phyloP scores from a whole-genome alignment of 257 asterid genomes.

The Nicotiana obtusifolia region DNA sequence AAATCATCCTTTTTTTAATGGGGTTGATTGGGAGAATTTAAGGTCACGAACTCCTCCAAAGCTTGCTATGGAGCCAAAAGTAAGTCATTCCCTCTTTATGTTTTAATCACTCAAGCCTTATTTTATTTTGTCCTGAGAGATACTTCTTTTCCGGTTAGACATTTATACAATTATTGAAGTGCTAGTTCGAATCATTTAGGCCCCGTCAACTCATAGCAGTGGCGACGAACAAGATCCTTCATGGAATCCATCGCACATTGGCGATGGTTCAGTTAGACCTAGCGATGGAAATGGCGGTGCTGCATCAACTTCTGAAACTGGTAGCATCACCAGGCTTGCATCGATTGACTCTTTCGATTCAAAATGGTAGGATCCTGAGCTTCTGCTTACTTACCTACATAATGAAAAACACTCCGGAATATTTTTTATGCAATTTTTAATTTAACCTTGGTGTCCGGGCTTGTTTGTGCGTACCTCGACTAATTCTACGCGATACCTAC shows the following conservation, averaged over 20 bases:
- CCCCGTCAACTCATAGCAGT: conserved; percentile 11
- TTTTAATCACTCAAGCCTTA: background rate
- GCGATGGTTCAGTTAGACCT: conserved; percentile 54
- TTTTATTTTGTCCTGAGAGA: background rate
- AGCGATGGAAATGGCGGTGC: conserved; percentile 50
- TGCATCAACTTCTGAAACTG: conserved; percentile 54
- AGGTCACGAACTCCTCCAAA: conserved; percentile 68
- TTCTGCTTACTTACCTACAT: background rate
- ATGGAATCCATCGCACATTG: conserved; percentile 80
- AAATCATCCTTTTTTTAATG: conserved; percentile 73
- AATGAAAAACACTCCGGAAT: background rate
- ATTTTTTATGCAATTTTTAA: background rate
- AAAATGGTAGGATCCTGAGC: conserved; percentile 54
- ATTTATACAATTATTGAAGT: conserved; percentile 37
- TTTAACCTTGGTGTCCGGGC: no score
- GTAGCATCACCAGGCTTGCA: conserved; percentile 89
- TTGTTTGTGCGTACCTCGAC: no score
- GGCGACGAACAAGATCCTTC: conserved; percentile 63
- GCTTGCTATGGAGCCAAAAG: conserved; percentile 68
- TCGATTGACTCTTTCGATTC: conserved; percentile 97
- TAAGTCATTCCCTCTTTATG: conserved; percentile 22
- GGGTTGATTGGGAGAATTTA: conserved; percentile 69
- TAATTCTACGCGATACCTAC: no score
- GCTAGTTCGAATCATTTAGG: conserved; percentile 15
- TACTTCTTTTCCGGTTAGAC: background rate